Base-by-base conservation (phyloP, 2,329 filamentous ascomycete species). In the Apiospora marii region DNA sequence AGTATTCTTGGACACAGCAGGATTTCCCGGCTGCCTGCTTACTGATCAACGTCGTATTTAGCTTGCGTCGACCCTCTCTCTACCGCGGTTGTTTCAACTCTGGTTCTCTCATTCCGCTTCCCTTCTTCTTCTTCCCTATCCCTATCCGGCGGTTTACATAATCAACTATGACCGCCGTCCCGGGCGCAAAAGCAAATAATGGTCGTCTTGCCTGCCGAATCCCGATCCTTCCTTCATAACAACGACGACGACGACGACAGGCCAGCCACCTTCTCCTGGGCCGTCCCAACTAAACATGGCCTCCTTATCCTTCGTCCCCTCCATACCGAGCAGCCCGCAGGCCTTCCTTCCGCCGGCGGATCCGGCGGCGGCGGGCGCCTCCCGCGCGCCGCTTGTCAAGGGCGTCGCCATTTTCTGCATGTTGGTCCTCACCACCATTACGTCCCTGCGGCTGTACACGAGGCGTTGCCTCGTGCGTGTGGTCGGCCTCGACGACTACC, bases 231-330 rank as follows among this genome's bases (percentile, higher is more conserved):
- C 19, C 4, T n/a, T 48, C 46, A 34, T n/a, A 37, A 22, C 53
- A 37, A 10, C 24, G 53, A 34, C 53, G 24, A 37, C 37, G 37
- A 8, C 24, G 7, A 61, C 24, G 10, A 41, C 53, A 2, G 16
- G 10, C 13, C 24, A 37, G n/a, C n/a, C n/a, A n/a, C n/a, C n/a
- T n/a, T n/a, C n/a, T n/a, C n/a, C n/a, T n/a, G n/a, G 10, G 27
- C 27, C 58, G 0, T 79, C 14, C n/a, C 19, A 24, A n/a, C n/a
- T n/a, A n/a, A n/a, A 10, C 27, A 64, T 64, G 58, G n/a, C 58
- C 10, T 16, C 58, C 8, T 37, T 64, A 34, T 64, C 58, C 0
- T 64, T 64, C 10, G 58, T 64, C 12, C 58, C 58, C 58, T 64
- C 58, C 58, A 27, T 37, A 3, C 58, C 58, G 58, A 64, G 8